These are phyloP conservation scores for Trametopsis cervina DNA, from an alignment of 768 basidiomycete genomes.

Conservation along the genomic window DNA sequence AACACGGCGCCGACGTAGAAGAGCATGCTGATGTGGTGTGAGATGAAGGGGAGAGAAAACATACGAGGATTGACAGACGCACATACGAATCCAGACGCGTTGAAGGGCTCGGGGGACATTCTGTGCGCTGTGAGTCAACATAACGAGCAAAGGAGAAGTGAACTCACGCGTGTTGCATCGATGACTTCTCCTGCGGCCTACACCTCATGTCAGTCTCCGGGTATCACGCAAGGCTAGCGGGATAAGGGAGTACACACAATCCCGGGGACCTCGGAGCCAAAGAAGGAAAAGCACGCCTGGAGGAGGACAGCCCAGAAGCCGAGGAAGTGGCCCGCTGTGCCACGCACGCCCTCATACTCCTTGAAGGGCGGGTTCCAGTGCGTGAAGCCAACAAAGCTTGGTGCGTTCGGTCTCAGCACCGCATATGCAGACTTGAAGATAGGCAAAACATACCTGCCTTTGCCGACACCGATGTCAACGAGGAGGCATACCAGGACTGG, in stretches of 20 bases:
- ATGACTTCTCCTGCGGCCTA: slow-evolving; percentile 26
- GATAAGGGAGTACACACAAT: slow-evolving; percentile 21
- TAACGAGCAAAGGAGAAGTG: too few relatives aligned
- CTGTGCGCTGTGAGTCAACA: slow-evolving; percentile 8
- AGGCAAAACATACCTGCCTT: slow-evolving; percentile 8
- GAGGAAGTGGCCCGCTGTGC: slow-evolving; percentile 28
- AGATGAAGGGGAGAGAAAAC: too few relatives aligned
- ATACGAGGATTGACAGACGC: too few relatives aligned
- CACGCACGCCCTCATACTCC: slow-evolving; percentile 24
- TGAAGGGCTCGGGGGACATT: slow-evolving; percentile 22
- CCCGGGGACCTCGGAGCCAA: slow-evolving; percentile 28
- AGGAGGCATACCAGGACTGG: slow-evolving; percentile 16
- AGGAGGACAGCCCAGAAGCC: slow-evolving; percentile 26
- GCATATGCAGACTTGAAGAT: too few relatives aligned
- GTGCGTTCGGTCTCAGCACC: too few relatives aligned
- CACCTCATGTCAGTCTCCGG: too few relatives aligned
- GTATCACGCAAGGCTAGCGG: too few relatives aligned
- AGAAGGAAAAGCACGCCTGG: slow-evolving; percentile 32
- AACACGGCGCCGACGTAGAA: slow-evolving; percentile 37
- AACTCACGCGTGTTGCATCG: slow-evolving; percentile 19
- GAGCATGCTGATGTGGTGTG: slow-evolving; percentile 24
- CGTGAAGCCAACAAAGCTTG: slow-evolving; percentile 16
- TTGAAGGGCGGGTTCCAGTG: slow-evolving; percentile 20
- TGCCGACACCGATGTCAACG: slow-evolving; percentile 20
- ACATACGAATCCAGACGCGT: slow-evolving; percentile 24